Evolutionary conservation across 1,284 basidiomycete genomes (phyloP).

Genomic region (Fomitopsis palustris): DNA sequence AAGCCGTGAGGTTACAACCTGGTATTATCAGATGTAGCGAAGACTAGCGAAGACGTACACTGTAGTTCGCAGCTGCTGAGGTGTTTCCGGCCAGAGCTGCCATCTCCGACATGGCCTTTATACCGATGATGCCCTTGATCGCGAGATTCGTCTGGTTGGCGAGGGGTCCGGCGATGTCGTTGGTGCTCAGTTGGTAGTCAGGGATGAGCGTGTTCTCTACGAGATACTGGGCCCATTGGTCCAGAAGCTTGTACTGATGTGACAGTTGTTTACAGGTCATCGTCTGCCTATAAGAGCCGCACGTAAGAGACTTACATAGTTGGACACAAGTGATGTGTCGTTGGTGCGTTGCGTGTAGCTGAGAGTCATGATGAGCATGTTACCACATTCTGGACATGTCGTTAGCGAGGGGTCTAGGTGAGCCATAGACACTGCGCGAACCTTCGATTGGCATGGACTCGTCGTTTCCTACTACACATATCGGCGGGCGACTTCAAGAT

Average conservation of each 20-base stretch:
- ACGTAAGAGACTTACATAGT: conserved; percentile 51
- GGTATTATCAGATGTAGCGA: too few species aligned
- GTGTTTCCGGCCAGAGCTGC: conserved; percentile 47
- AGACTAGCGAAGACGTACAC: conserved; percentile 39
- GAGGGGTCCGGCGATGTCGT: conserved; percentile 67
- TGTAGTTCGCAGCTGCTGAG: conserved; percentile 51
- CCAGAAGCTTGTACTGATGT: conserved; percentile 48
- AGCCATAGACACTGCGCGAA: too few species aligned
- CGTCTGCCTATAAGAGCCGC: too few species aligned
- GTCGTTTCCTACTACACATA: conserved; percentile 44
- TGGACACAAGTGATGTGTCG: conserved; percentile 48
- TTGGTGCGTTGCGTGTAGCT: conserved; percentile 61
- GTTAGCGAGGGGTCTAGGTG: too few species aligned
- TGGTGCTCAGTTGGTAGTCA: conserved; percentile 62
- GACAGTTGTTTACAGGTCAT: too few species aligned
- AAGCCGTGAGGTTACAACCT: too few species aligned
- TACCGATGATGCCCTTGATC: conserved; percentile 75
- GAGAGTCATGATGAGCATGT: conserved; percentile 74
- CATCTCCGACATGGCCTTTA: conserved; percentile 65
- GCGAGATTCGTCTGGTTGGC: conserved; percentile 79
- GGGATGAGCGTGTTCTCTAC: conserved; percentile 63
- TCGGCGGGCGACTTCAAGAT: too few species aligned
- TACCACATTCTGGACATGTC: conserved; percentile 73
- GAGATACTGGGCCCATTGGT: conserved; percentile 73
- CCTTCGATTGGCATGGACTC: conserved; percentile 63